Conservation (phyloP, 345 rosid genomes). For the Lepidium aucheri region DNA sequence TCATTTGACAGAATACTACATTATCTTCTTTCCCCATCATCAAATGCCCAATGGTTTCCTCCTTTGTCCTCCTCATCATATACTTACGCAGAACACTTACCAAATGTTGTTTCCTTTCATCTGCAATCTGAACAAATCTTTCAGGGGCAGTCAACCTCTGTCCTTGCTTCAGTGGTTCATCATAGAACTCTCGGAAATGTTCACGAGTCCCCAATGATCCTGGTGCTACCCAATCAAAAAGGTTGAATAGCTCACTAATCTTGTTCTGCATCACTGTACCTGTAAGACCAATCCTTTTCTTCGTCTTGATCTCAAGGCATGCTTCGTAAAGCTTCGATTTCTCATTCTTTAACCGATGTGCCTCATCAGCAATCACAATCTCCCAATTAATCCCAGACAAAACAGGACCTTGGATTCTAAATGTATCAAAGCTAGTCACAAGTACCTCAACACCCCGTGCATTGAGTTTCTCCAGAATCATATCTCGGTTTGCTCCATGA, state of each 20-base stretch:
- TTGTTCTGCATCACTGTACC: slow-evolving; percentile 95
- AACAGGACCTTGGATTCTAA: slow-evolving; percentile 62
- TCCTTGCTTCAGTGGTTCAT: slow-evolving; percentile 87
- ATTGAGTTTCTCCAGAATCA: slow-evolving; percentile 62
- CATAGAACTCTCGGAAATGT: slow-evolving; percentile 78
- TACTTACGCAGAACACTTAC: slow-evolving; percentile 62
- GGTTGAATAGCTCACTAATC: slow-evolving; percentile 80
- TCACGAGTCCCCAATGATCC: slow-evolving; percentile 81
- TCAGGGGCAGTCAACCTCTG: slow-evolving; percentile 84
- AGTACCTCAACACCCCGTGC: slow-evolving; percentile 62
- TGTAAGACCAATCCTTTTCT: slow-evolving; percentile 69
- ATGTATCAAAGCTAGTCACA: slow-evolving; percentile 79
- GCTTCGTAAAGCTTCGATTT: slow-evolving; percentile 87
- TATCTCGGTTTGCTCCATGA: slow-evolving; percentile 77
- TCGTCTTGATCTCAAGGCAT: slow-evolving; percentile 51
- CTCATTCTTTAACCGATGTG: slow-evolving; percentile 85
- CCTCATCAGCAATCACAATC: slow-evolving; percentile 85
- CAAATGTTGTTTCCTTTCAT: slow-evolving; percentile 70
- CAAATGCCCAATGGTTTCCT: slow-evolving; percentile 89
- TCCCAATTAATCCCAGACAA: slow-evolving; percentile 75
- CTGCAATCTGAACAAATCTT: slow-evolving; percentile 66
- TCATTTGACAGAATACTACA: slow-evolving; percentile 90
- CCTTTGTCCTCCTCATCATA: slow-evolving; percentile 92
- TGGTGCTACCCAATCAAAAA: slow-evolving; percentile 88
- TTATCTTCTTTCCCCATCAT: slow-evolving; percentile 99